Conservation (phyloP, 2,329 filamentous ascomycete species). For the Pseudocercospora vitis region DNA sequence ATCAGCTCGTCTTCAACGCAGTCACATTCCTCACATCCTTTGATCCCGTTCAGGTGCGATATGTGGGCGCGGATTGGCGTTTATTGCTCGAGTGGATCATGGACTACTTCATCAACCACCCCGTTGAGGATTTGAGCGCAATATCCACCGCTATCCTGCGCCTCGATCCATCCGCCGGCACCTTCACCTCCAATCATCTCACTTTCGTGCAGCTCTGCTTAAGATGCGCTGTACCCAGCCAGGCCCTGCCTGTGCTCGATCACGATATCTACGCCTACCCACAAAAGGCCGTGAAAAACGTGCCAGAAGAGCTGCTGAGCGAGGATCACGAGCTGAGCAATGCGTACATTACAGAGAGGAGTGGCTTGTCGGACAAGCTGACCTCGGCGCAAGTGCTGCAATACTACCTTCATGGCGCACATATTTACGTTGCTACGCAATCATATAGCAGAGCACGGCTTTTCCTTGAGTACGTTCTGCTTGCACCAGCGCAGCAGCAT, state of each 20-base stretch:
- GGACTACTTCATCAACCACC: conserved; percentile 13
- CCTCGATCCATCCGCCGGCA: conserved; percentile 65
- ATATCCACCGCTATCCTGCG: conserved; percentile 58
- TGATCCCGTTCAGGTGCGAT: conserved; percentile 57
- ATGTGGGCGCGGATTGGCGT: conserved; percentile 51
- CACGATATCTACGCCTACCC: conserved; percentile 68
- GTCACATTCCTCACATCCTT: conserved; percentile 50
- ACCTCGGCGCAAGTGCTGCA: conserved; percentile 55
- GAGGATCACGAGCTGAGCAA: conserved; percentile 47
- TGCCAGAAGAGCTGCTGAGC: conserved; percentile 44
- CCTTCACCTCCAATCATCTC: conserved; percentile 66
- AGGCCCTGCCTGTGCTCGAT: conserved; percentile 62
- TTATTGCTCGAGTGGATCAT: conserved; percentile 44
- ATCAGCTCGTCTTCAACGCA: conserved; percentile 50
- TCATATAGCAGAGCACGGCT: conserved; percentile 47
- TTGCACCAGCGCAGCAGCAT: conserved; percentile 64
- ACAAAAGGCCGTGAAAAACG: conserved; percentile 34
- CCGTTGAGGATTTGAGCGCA: conserved; percentile 32
- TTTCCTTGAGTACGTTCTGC: conserved; percentile 55
- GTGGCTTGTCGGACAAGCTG: conserved; percentile 57
- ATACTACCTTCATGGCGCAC: conserved; percentile 53
- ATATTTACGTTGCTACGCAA: conserved; percentile 48
- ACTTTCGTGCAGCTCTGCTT: conserved; percentile 59
- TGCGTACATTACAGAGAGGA: conserved; percentile 61
- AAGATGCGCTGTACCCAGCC: conserved; percentile 53